phyloP scores from a whole-genome alignment of 768 basidiomycete genomes.

The Lentinula aciculospora region DNA sequence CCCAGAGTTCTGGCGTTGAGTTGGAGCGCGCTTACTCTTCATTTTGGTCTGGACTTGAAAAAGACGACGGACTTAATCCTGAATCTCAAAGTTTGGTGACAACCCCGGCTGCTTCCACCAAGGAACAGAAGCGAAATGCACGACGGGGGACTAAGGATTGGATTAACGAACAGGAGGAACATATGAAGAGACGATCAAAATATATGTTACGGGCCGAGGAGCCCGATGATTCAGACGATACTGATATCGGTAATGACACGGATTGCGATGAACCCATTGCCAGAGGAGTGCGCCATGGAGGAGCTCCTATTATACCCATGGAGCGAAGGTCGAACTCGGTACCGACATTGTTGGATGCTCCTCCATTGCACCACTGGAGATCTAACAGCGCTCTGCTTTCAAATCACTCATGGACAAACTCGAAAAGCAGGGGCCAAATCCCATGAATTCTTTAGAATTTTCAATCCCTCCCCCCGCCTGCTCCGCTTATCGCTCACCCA shows the following conservation, averaged over 20 bases:
- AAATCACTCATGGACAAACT: background rate
- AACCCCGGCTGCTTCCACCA: background rate
- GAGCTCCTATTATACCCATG: background rate
- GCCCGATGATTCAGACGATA: conserved; percentile 4
- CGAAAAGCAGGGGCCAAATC: background rate
- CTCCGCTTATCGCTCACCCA: background rate
- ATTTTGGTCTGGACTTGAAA: background rate
- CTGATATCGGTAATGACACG: background rate
- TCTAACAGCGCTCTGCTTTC: background rate
- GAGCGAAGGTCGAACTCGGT: background rate
- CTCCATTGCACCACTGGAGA: background rate
- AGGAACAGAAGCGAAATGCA: background rate
- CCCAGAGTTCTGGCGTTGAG: background rate
- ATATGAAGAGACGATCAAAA: background rate
- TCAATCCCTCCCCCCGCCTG: background rate
- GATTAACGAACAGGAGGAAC: background rate
- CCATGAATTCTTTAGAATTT: background rate
- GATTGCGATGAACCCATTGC: background rate
- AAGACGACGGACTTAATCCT: background rate
- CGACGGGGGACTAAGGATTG: background rate
- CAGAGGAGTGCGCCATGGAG: background rate
- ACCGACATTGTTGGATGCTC: background rate
- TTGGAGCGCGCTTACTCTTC: background rate
- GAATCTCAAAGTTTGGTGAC: no score
- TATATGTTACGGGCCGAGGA: conserved; percentile 1